Evolutionary conservation across 108 stramenopile genomes (phyloP).

Genomic region (Stephanodiscus triporus): DNA sequence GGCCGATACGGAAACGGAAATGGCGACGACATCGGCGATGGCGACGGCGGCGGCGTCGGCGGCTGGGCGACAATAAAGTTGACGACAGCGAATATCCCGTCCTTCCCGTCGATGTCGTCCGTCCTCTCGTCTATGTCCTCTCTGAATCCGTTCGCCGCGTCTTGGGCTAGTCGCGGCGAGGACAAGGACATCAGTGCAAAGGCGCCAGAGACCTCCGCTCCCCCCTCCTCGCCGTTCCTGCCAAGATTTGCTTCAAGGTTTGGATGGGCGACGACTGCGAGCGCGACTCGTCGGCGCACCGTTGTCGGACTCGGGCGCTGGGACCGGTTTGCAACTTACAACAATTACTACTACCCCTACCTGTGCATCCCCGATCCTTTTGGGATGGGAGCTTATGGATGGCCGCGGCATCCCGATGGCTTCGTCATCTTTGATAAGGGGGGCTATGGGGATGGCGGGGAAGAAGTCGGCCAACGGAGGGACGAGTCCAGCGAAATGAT

Average conservation of each 20-base stretch:
- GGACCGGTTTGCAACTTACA: not conserved
- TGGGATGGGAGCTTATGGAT: constrained; percentile 2
- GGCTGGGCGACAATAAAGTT: no score
- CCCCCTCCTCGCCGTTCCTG: constrained; percentile 2
- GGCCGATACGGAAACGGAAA: no score
- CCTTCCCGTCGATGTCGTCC: no score
- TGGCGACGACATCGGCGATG: no score
- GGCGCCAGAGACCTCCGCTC: not conserved
- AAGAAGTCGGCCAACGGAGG: not conserved
- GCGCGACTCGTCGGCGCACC: constrained; percentile 6
- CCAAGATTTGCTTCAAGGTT: constrained; percentile 38
- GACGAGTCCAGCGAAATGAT: not conserved
- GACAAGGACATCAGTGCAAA: no score
- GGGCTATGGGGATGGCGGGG: no score
- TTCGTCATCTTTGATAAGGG: no score
- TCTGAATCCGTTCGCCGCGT: not conserved
- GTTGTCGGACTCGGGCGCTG: not conserved
- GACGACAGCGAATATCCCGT: no score
- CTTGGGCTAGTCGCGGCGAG: no score
- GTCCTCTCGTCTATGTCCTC: no score
- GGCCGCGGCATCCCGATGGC: not conserved
- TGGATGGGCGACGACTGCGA: constrained; percentile 24
- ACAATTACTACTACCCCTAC: not conserved
- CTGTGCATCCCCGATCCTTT: not conserved
- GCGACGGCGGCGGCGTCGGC: no score